These are phyloP conservation scores for Nicotiana undulata DNA, from an alignment of 257 asterid genomes.

Conservation along the genomic window DNA sequence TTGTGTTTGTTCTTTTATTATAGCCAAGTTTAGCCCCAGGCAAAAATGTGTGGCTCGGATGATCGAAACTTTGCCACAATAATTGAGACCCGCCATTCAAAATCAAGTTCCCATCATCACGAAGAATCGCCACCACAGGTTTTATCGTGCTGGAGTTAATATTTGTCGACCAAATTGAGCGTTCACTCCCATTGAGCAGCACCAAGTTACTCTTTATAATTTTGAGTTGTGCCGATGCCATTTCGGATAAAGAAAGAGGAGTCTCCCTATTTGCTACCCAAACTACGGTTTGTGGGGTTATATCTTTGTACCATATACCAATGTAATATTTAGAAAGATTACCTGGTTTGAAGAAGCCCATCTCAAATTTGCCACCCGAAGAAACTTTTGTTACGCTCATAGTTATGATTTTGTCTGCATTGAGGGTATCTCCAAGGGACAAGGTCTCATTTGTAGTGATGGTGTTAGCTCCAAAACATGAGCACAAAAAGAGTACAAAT, in stretches of 20 bases:
- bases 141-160: neutral
- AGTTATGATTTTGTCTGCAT: no score
- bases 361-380: neutral
- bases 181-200: slow-evolving; percentile 3
- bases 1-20: slow-evolving; percentile 6
- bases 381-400: slow-evolving; percentile 21
- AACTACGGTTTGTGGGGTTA: slow-evolving; percentile 29
- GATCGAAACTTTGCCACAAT: slow-evolving; percentile 19
- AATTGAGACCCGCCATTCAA: neutral
- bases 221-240: slow-evolving; percentile 23
- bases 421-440: no score
- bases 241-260: slow-evolving; percentile 23
- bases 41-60: slow-evolving; percentile 13
- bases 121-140: slow-evolving; percentile 2
- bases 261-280: slow-evolving; percentile 18
- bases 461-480: no score
- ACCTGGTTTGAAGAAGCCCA: no score
- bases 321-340: no score
- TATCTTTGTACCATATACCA: no score
- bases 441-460: no score
- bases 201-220: slow-evolving; percentile 34
- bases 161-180: neutral
- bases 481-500: no score
- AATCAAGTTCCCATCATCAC: slow-evolving; percentile 14
- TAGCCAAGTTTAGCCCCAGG: neutral